Conservation (phyloP, 2,329 filamentous ascomycete species). For the Meredithiella fracta region DNA sequence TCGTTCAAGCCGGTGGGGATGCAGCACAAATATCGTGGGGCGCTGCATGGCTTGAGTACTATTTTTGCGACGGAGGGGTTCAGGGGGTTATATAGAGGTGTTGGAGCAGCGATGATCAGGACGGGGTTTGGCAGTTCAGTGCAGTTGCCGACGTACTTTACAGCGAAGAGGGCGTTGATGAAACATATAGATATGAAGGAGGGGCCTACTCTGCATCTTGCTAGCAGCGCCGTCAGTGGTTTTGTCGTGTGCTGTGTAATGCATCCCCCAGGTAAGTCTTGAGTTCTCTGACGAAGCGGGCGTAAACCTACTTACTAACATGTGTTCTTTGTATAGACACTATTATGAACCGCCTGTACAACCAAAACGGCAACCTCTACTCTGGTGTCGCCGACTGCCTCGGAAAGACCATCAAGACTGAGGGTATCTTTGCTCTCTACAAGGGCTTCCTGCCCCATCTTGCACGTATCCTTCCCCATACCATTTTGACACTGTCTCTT, state of each 20-base stretch:
- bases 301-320: neutral
- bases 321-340: conserved; percentile 41
- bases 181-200: conserved; percentile 79
- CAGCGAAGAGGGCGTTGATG: conserved; percentile 75
- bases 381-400: conserved; percentile 83
- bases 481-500: conserved; percentile 78
- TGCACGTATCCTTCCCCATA: conserved; percentile 86
- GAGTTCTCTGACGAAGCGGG: neutral
- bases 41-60: conserved; percentile 62
- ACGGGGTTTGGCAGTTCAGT: conserved; percentile 93
- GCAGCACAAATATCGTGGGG: conserved; percentile 84
- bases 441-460: conserved; percentile 95
- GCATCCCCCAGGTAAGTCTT: conserved; percentile 69
- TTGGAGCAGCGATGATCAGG: conserved; percentile 84
- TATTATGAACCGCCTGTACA: conserved; percentile 97
- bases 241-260: conserved; percentile 96
- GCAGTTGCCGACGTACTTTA: conserved; percentile 94
- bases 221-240: conserved; percentile 75
- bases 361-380: conserved; percentile 97
- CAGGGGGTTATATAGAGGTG: conserved; percentile 71
- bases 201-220: conserved; percentile 71
- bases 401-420: conserved; percentile 75
- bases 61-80: conserved; percentile 68
- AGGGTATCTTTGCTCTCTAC: conserved; percentile 85
- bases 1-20: conserved; percentile 87